These are phyloP conservation scores for Fusarium torreyae DNA, from an alignment of 2,329 filamentous ascomycete genomes.

Conservation along the genomic window DNA sequence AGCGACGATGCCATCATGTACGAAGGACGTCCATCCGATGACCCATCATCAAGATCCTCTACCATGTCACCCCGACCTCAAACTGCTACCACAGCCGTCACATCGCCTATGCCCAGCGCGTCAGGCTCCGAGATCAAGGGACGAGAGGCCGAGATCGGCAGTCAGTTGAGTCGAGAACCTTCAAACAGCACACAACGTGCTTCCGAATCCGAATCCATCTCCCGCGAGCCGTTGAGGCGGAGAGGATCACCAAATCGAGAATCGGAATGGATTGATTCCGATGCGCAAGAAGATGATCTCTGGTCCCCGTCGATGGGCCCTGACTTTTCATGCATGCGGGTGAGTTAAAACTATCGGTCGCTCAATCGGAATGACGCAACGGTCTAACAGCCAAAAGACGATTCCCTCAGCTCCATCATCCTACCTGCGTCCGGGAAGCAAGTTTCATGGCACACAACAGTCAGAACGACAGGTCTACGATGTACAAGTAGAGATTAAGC, in stretches of 20 bases:
- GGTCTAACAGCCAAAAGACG: constrained; percentile 64
- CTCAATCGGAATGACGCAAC: constrained; percentile 10
- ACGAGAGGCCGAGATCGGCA: constrained; percentile 48
- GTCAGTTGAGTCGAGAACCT: constrained; percentile 43
- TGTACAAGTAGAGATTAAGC: constrained; percentile 96
- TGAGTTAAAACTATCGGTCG: constrained; percentile 45
- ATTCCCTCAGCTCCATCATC: constrained; percentile 87
- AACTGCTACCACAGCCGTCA: constrained; percentile 53
- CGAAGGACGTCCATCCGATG: constrained; percentile 48
- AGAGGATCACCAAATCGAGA: constrained; percentile 40
- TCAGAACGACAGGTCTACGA: constrained; percentile 95
- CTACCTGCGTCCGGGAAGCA: constrained; percentile 88
- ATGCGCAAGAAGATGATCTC: constrained; percentile 51
- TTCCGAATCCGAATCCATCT: constrained; percentile 37
- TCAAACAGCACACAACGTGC: constrained; percentile 40
- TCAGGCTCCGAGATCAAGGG: constrained; percentile 56
- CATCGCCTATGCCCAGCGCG: constrained; percentile 53
- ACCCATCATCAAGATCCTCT: constrained; percentile 57
- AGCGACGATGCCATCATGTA: constrained; percentile 48
- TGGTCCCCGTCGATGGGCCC: constrained; percentile 57
- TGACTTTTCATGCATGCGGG: constrained; percentile 57
- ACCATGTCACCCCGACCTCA: constrained; percentile 62
- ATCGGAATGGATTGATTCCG: constrained; percentile 44
- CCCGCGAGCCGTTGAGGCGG: constrained; percentile 30
- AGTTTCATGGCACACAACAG: constrained; percentile 90